Base-by-base conservation (phyloP, 2,329 filamentous ascomycete species). In the Chrysoporthe austroafricana region DNA sequence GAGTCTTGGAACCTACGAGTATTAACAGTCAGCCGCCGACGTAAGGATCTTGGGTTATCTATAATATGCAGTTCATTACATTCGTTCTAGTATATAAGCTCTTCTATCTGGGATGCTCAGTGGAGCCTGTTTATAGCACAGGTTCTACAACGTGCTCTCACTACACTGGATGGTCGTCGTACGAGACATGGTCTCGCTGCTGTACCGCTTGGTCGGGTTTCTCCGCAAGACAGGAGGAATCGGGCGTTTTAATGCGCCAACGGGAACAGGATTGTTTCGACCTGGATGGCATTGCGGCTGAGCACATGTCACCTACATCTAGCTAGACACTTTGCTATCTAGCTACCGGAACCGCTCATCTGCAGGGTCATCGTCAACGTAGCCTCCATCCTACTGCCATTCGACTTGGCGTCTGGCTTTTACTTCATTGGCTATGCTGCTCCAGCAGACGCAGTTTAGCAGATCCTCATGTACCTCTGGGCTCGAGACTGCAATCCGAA, bases 31-130 rank as follows among this genome's bases (percentile, higher is more conserved):
- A 81, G 64, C 73, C 77, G 0, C 82, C 81, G 0, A 65, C 73
- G 0, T 80, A 84, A 69, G 80, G 80, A 3, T 76, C 79, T 1
- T 73, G 79, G 1, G 71, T 81, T 0, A 75, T 83, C 63, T 82
- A 82, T 73, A 84, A 83, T 70, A 83, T 80, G 0, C 71, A 82
- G 7, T 75, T 77, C 3, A 78, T 83, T 63, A 79, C 82, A 59
- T 74, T 84, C 43, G 78, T 81, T n/a, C 72, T 84, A 13, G 78
- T 84, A 44, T 79, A 81, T 66, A 79, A 84, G 69, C 84, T 84
- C 74, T 83, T 84, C 76, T 84, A 79, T 70, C 73, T 84, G 77
- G 80, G 39, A 78, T 77, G 56, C 71, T 83, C 68, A 84, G 84
- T 71, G 81, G 79, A 16, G 73, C 83, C n/a, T 78, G 76, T 56